A percentile compares a stretch with the other conserved stretches of the same genome.
These are phyloP conservation scores for Thuja plicata DNA, from an alignment of 83 land plant genomes.

Conservation along the genomic window DNA sequence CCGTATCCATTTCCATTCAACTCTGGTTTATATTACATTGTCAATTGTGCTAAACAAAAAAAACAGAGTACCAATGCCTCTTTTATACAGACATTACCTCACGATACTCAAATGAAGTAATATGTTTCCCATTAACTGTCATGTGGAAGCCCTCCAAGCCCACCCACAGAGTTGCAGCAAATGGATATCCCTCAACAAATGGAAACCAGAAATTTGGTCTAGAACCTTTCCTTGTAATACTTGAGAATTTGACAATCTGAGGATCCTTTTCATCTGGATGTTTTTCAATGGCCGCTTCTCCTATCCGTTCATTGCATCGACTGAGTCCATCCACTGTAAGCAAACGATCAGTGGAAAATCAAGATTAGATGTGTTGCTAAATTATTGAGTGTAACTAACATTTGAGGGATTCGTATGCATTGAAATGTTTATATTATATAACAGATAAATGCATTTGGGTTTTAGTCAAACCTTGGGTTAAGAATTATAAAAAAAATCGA, in stretches of 20 bases:
- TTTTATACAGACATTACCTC: constrained; percentile 46
- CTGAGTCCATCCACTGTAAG: constrained; percentile 48
- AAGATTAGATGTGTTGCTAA: neutral
- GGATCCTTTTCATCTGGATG: neutral
- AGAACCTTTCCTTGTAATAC: constrained; percentile 4
- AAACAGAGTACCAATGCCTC: no score
- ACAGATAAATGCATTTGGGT: neutral
- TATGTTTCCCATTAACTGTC: constrained; percentile 93
- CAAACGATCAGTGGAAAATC: constrained; percentile 2
- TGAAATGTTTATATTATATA: neutral
- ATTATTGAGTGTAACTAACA: neutral
- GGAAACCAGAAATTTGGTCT: constrained; percentile 56
- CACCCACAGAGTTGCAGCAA: constrained; percentile 85
- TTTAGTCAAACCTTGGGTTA: neutral
- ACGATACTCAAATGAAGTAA: constrained; percentile 82
- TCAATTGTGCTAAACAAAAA: neutral
- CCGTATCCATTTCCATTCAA: no score
- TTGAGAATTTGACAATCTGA: constrained; percentile 6
- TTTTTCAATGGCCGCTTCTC: constrained; percentile 22
- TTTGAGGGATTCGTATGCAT: neutral
- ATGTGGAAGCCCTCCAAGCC: constrained; percentile 92
- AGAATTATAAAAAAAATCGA: neutral
- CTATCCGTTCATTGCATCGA: constrained; percentile 34
- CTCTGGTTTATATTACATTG: neutral
- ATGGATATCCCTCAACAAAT: constrained; percentile 69